Evolutionary conservation across 2,329 filamentous ascomycete species (phyloP), one percentile per base, ranked within the genome.

Genomic region (Hymenoscyphus infarciens): DNA sequence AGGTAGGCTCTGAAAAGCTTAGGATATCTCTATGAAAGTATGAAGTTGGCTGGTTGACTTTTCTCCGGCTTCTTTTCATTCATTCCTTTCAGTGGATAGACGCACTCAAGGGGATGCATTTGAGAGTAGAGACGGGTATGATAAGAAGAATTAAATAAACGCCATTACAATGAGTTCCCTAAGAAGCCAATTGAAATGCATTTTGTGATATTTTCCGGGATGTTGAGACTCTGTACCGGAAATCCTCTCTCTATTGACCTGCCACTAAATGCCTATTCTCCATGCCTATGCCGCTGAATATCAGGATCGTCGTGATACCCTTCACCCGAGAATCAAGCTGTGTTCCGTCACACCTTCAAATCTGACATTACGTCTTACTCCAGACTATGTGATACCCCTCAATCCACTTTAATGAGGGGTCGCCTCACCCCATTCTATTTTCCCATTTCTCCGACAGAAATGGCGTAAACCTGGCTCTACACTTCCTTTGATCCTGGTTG

Each of bases 1-100:
- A 78, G 76, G 77, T 79, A 79, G 78, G 74, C 76, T 79, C 72
- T 79, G 68, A 78, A 74, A 64, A 42, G 69, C 69, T 69, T 67
- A 61, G 57, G 60, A 64, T 63, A 61, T 64, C 63, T 61, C 60
- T 60, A 38, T 29, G 58, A 61, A 62, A 62, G 53, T 42, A 66
- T 33, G 56, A 63, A 52, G 10, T 25, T 8, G 11, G 45, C 19
- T 52, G 45, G 33, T n/a, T 63, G 38, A 63, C 67, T 56, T 60
- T 64, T 63, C 54, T 67, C 61, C 63, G 63, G 60, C 62, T 64
- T 22, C 60, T 60, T 70, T 65, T 67, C 66, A 67, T 65, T 66
- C 58, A 45, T 66, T 62, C 61, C 61, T 65, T 62, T 65, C 59
- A 62, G 39, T 61, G 52, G 19, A 49, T 57, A 53, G 49, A 59